These are phyloP conservation scores for Nasturtium officinale DNA, from an alignment of 345 rosid species.

Conservation along the genomic window DNA sequence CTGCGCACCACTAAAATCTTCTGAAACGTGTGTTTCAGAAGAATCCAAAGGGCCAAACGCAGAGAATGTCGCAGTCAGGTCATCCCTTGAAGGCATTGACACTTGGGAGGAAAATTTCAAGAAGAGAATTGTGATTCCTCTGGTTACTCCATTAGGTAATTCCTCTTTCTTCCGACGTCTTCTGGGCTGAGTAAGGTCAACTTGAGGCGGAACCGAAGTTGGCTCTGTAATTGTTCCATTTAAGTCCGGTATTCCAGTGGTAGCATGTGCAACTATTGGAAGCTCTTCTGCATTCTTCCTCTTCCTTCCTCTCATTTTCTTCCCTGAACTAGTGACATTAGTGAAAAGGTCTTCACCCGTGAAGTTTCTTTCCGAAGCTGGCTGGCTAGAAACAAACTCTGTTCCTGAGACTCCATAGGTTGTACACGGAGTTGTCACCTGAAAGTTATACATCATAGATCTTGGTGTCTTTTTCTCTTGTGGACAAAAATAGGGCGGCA, in stretches of 20 bases:
- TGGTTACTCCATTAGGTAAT: slow-evolving; percentile 44
- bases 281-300: slow-evolving; percentile 45
- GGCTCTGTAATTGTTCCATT: slow-evolving; percentile 53
- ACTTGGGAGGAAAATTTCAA: slow-evolving; percentile 64
- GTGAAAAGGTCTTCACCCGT: slow-evolving; percentile 38
- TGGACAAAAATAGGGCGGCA: slow-evolving; percentile 27
- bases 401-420: slow-evolving; percentile 28
- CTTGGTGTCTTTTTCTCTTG: slow-evolving; percentile 32
- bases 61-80: slow-evolving; percentile 54
- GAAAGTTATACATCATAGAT: slow-evolving; percentile 48
- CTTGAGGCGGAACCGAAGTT: slow-evolving; percentile 34
- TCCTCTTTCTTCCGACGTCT: slow-evolving; percentile 54
- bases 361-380: slow-evolving; percentile 37
- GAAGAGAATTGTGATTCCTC: slow-evolving; percentile 60
- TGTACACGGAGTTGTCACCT: slow-evolving; percentile 50
- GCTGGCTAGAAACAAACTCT: slow-evolving; percentile 31
- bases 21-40: slow-evolving; percentile 52
- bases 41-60: slow-evolving; percentile 72
- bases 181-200: slow-evolving; percentile 46
- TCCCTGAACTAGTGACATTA: slow-evolving; percentile 28
- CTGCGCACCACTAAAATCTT: slow-evolving; percentile 53
- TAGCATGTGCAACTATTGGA: slow-evolving; percentile 22
- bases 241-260: slow-evolving; percentile 60
- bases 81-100: slow-evolving; percentile 67
- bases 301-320: slow-evolving; percentile 59